Evolutionary conservation across 2,329 filamentous ascomycete species (phyloP).

Genomic region (Sphaerostilbella broomeana): DNA sequence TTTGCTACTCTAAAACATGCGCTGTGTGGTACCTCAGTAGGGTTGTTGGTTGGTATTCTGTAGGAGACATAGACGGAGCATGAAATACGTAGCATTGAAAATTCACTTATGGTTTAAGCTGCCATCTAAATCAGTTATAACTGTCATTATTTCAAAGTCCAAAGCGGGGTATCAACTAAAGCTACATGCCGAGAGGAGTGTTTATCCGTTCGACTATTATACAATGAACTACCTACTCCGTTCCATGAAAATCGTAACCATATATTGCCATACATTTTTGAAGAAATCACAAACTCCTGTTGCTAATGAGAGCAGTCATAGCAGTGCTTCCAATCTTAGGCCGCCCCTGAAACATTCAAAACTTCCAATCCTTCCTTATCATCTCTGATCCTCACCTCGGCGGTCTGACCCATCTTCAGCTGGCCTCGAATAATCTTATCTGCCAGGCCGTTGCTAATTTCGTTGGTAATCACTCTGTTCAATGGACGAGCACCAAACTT

Average conservation of each 20-base stretch:
- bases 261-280: background rate
- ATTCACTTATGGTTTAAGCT: too few species aligned
- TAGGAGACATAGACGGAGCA: too few species aligned
- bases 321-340: background rate
- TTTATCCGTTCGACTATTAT: constrained; percentile 2
- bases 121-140: too few species aligned
- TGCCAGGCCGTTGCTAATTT: constrained; percentile 82
- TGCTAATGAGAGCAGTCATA: too few species aligned
- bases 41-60: too few species aligned
- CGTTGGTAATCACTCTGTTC: constrained; percentile 81
- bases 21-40: too few species aligned
- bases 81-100: too few species aligned
- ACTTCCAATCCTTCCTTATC: constrained; percentile 54
- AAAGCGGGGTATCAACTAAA: constrained; percentile 11
- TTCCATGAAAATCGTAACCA: background rate
- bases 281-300: too few species aligned
- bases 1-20: too few species aligned
- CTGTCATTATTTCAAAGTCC: too few species aligned
- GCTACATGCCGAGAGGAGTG: constrained; percentile 10
- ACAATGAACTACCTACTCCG: background rate
- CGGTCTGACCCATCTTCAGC: constrained; percentile 68
- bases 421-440: constrained; percentile 87
- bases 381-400: constrained; percentile 61
- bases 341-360: constrained; percentile 16
- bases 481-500: constrained; percentile 85